Evolutionary conservation across 2,329 filamentous ascomycete species (phyloP), one percentile per base, ranked within the genome.

Genomic region (Calonectria multiphialidica): DNA sequence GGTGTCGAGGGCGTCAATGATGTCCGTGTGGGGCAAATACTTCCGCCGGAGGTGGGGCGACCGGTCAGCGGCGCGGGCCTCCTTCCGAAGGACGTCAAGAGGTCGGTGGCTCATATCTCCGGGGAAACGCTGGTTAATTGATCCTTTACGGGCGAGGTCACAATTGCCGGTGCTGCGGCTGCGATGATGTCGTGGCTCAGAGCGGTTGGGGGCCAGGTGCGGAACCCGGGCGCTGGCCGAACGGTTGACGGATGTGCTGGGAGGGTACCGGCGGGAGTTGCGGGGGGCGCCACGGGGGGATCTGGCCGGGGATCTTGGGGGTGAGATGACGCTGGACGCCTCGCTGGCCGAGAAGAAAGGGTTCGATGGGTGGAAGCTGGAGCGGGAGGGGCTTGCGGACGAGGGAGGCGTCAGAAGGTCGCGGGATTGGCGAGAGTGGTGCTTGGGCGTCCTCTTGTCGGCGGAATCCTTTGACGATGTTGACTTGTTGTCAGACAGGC

Each of bases 1-100:
- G n/a, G 89, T 88, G 81, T 98, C 96, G 1, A 98, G 90, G 6
- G 87, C 86, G 82, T 98, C 96, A 79, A 98, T 97, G 10, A 88
- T 87, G 82, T 98, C 96, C 2, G 94, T 90, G 30, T 92, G 90
- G 18, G 93, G 88, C 78, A 92, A 87, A 79, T 88, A 90, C 81
- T 91, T 92, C 76, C 88, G 89, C 81, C 92, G 93, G 77, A 88
- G 89, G 59, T 94, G 88, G 81, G 93, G 92, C 2, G 90, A 90
- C 62, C 92, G 91, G 80, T 94, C 86, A n/a, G 93, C 93, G 62
- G 87, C 86, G 77, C 90, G 91, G 68, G 87, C 87, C 72, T 95
- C 91, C 64, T 88, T 87, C 73, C 88, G 88, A 77, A 95, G 86
- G 70, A 91, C 89, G 50, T 94, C 92, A 23, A 95, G 88, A 1